phyloP scores from a whole-genome alignment of 2,329 filamentous ascomycete genomes.

The Trichophyton benhamiae region DNA sequence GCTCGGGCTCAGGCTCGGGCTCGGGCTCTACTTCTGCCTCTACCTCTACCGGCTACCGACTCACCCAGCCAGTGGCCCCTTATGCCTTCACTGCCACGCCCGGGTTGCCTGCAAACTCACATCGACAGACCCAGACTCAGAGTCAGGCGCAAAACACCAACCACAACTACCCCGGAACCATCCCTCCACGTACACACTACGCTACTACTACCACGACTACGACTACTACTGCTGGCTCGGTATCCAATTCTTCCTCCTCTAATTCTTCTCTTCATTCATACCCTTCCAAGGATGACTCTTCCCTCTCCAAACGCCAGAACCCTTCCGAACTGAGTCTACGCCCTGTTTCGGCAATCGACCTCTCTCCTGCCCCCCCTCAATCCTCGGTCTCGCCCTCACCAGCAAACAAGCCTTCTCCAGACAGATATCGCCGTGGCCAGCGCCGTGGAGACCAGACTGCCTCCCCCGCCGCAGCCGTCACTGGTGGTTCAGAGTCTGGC shows the following conservation, averaged over 20 bases:
- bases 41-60: conserved; percentile 9
- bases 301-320: conserved; percentile 30
- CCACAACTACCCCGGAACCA: conserved; percentile 29
- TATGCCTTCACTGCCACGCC: conserved; percentile 67
- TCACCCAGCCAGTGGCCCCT: conserved; percentile 53
- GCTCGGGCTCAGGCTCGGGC: no score
- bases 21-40: background rate
- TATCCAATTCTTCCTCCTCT: conserved; percentile 42
- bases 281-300: conserved; percentile 39
- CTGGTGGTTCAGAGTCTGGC: conserved; percentile 8
- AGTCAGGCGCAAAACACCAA: conserved; percentile 17
- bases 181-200: conserved; percentile 31
- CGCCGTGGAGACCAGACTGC: conserved; percentile 38
- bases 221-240: conserved; percentile 36
- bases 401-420: conserved; percentile 57
- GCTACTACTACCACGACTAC: background rate
- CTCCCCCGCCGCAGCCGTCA: background rate
- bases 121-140: conserved; percentile 44
- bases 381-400: conserved; percentile 37
- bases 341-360: conserved; percentile 39
- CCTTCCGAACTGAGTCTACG: conserved; percentile 27
- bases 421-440: conserved; percentile 65
- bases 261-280: conserved; percentile 36
- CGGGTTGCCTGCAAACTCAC: conserved; percentile 42
- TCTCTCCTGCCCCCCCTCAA: conserved; percentile 41